Base-by-base conservation (phyloP, 371 early-diverging fungal species). In the Mortierella sp. region DNA sequence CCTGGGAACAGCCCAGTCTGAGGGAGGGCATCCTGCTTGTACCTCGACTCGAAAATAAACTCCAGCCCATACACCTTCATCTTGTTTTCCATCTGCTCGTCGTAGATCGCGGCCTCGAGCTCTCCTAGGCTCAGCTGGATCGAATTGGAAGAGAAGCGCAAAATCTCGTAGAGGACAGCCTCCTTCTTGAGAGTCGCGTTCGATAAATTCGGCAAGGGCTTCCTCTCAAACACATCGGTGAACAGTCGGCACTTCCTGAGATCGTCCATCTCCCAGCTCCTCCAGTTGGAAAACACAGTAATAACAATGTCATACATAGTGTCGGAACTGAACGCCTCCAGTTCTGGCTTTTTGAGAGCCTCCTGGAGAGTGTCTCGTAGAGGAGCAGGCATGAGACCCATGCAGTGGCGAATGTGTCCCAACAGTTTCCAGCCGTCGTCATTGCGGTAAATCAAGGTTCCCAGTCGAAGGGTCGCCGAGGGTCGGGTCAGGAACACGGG, bases 381-480 rank as follows among this genome's bases (percentile, higher is more conserved):
- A 5, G 82, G 74, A 32, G 80, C 29, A 10, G 90, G 88, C 89
- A 93, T 90, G 1, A 79, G 75, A 0, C 93, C 87, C 74, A 93
- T 86, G 72, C 93, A 93, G 78, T 94, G 93, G 12, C 96, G 89
- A 80, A 96, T 90, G 54, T 95, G 92, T 4, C 91, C 91, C 7
- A 97, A 78, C 3, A 97, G 74, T 76, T 95, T 96, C 97, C 97
- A 97, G 21, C 95, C 95, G 16, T 90, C 90, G 77, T 95, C 95
- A 18, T 90, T 91, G 76, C 96, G 92, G 73, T 93, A 93, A 72
- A 90, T 89, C 75, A 84, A 74, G 5, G 92, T 91, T 4, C 95
- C 95, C n/a, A 96, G 76, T n/a, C 93, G 84, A 75, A 96, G 92
- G 63, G 96, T 89, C 27, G 90, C 90, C 1, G 95, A 94, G 0